These are phyloP conservation scores for Tetrahymena elliotti DNA, from an alignment of 73 alveolate species.

Conservation along the genomic window DNA sequence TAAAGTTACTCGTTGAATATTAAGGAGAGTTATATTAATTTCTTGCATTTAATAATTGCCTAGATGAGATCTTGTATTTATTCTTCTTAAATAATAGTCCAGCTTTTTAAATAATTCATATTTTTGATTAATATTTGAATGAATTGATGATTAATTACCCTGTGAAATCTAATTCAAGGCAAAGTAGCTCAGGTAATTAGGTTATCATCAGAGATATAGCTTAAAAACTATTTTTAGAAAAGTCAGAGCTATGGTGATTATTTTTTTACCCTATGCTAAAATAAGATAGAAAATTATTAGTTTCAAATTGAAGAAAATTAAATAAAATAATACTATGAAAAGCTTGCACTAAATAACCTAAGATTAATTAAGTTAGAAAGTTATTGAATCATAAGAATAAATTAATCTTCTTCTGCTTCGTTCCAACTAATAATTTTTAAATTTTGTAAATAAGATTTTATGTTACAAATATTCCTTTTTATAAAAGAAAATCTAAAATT, in stretches of 20 bases:
- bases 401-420: neutral
- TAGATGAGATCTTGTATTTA: neutral
- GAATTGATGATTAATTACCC: neutral
- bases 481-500: neutral
- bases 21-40: neutral
- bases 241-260: neutral
- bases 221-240: neutral
- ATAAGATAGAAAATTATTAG: neutral
- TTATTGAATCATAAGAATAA: neutral
- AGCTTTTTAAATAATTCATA: neutral
- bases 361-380: neutral
- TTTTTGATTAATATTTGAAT: too few species aligned
- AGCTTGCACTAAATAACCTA: neutral
- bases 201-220: neutral
- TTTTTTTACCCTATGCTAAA: neutral
- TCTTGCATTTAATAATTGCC: neutral
- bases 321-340: neutral
- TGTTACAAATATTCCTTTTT: neutral
- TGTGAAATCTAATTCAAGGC: neutral
- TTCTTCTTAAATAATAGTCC: neutral
- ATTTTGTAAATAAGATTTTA: neutral
- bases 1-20: neutral
- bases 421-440: neutral
- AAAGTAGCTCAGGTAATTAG: neutral
- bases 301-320: neutral